phyloP scores from a whole-genome alignment of 371 early-diverging fungal genomes.

The Mortierella sp. region DNA sequence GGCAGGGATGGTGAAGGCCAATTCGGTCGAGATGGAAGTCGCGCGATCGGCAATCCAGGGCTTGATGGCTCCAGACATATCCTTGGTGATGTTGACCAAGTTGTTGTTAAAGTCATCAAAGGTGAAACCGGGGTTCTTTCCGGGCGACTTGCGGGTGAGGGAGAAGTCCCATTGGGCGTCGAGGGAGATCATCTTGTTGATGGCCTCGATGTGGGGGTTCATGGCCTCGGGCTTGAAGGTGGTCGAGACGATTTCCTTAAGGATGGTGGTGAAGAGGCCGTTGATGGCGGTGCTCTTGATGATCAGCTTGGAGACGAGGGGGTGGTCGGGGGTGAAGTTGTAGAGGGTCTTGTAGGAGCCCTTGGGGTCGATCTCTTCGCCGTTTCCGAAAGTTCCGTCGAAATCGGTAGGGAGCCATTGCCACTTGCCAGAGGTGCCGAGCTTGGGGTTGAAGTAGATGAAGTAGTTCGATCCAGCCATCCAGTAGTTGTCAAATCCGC shows the following conservation, averaged over 20 bases:
- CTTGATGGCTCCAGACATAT: conserved; percentile 46
- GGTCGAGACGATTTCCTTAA: conserved; percentile 67
- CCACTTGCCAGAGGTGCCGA: conserved; percentile 41
- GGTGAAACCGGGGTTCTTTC: conserved; percentile 59
- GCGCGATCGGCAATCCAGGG: conserved; percentile 43
- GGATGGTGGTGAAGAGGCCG: conserved; percentile 58
- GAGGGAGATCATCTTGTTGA: conserved; percentile 63
- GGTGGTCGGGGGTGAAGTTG: conserved; percentile 46
- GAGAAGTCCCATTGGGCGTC: conserved; percentile 68
- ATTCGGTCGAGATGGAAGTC: conserved; percentile 27
- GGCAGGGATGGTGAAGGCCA: conserved; percentile 42
- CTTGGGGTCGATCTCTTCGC: conserved; percentile 45
- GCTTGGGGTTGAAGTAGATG: conserved; percentile 51
- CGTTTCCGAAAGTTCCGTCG: conserved; percentile 68
- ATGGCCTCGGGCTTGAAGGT: conserved; percentile 67
- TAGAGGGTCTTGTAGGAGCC: conserved; percentile 44
- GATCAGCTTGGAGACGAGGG: conserved; percentile 56
- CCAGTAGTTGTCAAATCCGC: conserved; percentile 65
- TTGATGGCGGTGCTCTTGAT: conserved; percentile 46
- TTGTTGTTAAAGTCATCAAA: conserved; percentile 60
- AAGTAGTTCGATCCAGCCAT: conserved; percentile 57
- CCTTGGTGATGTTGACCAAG: conserved; percentile 51
- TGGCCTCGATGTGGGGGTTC: conserved; percentile 53
- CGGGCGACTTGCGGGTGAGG: conserved; percentile 61
- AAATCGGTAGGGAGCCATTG: conserved; percentile 64